phyloP scores from a whole-genome alignment of 768 basidiomycete genomes.

The Crassisporium funariophilum region DNA sequence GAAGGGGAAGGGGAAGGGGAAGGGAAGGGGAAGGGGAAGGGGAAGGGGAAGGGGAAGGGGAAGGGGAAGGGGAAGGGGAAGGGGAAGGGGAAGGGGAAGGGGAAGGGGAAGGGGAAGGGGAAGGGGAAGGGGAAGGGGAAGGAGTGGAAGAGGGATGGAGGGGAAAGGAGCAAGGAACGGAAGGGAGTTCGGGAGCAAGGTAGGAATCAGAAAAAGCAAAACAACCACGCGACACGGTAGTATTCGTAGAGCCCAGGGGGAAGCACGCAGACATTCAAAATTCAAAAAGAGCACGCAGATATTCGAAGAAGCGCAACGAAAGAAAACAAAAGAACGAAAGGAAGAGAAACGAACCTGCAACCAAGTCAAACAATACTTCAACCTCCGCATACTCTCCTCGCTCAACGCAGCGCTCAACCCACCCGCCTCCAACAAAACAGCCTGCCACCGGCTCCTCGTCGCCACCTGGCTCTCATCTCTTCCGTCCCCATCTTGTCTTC shows the following conservation, averaged over 20 bases:
- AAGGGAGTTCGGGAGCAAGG: background rate
- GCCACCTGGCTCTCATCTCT: conserved; percentile 55
- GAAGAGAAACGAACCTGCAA: conserved; percentile 59
- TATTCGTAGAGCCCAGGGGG: background rate
- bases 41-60: conserved; percentile 2
- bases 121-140: conserved; percentile 7
- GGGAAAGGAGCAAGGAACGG: conserved; percentile 2
- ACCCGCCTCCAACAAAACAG: conserved; percentile 82
- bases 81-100: conserved; percentile 7
- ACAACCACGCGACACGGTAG: too few relatives aligned
- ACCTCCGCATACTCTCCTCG: conserved; percentile 85
- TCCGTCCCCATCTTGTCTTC: background rate
- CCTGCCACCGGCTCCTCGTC: conserved; percentile 83
- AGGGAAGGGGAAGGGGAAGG: background rate
- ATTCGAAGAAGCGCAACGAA: conserved; percentile 5
- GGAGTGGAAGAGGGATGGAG: conserved; percentile 18
- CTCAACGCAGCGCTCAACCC: conserved; percentile 87
- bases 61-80: background rate
- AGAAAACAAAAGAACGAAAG: background rate
- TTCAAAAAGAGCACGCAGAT: background rate
- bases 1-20: conserved; percentile 3
- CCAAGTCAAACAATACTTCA: conserved; percentile 89
- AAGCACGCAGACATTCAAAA: background rate
- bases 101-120: conserved; percentile 2
- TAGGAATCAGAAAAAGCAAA: too few relatives aligned